A percentile compares a stretch with the other conserved stretches of the same genome.
phyloP scores from a whole-genome alignment of 176 grass and related monocot species.

The Thinopyrum elongatum region DNA sequence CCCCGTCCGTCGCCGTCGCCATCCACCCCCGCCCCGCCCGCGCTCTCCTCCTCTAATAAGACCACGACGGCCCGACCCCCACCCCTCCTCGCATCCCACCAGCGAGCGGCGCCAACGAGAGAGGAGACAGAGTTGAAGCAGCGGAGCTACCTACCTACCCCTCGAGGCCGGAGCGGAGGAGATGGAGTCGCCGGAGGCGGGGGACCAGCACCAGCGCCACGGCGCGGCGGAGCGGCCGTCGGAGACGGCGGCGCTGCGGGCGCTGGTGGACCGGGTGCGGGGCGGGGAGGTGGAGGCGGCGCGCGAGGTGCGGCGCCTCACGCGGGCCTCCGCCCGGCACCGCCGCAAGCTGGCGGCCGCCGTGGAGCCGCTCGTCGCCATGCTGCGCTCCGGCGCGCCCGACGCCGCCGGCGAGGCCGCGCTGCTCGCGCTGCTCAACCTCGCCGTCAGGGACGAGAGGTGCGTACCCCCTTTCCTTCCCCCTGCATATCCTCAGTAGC shows the following conservation, averaged over 20 bases:
- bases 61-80: neutral
- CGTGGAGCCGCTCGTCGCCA: conserved; percentile 73
- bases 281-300: conserved; percentile 65
- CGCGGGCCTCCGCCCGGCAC: conserved; percentile 63
- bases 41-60: conserved; percentile 11
- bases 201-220: neutral
- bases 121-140: neutral
- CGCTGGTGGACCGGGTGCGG: conserved; percentile 45
- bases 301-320: conserved; percentile 78
- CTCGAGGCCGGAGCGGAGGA: too few relatives aligned
- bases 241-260: conserved; percentile 43
- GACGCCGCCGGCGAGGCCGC: conserved; percentile 52
- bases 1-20: conserved; percentile 29
- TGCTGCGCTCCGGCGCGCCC: conserved; percentile 49
- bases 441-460: conserved; percentile 86
- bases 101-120: neutral
- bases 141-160: too few relatives aligned
- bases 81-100: neutral
- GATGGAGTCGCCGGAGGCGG: conserved; percentile 36
- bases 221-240: conserved; percentile 37
- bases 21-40: neutral
- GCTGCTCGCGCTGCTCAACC: conserved; percentile 90
- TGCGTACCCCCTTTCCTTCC: neutral
- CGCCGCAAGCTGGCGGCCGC: conserved; percentile 62
- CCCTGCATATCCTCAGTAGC: neutral